Base-by-base conservation (phyloP, 129 eudicot genomes). In the Lactuca sativa region DNA sequence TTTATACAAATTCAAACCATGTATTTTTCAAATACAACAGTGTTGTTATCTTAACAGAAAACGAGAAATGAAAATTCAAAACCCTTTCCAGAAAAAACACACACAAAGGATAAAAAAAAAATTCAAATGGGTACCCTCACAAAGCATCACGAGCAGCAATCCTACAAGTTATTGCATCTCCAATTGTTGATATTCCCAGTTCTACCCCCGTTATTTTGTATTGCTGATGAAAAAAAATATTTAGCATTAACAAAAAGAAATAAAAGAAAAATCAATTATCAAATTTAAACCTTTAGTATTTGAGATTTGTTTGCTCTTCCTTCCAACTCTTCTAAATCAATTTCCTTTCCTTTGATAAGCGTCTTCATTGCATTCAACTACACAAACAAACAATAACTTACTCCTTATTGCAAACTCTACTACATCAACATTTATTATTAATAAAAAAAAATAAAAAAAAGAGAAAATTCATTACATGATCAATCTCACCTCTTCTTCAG, bases 131-230 rank as follows among this genome's bases (percentile, higher is more conserved):
- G 64, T 54, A 37, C 49, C 76, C 68, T 91, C 76, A 92, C 76
- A 88, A 72, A 21, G 96, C 87, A 74, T 89, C 98, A 21, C 98
- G 90, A 21, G 95, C 86, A 81, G 98, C 96, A 82, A 92, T 85
- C 61, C 98, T 78, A 84, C 96, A 89, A 36, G 84, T 80, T 78
- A 89, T 89, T 65, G 98, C 95, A 75, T 92, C 98, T 40, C 86
- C 85, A 48, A 86, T 76, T 5, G 98, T 84, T 38, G 96, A 90
- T 76, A 92, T 71, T 21, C 74, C 85, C 69, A 85, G 68, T 81
- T 89, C 98, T 44, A 58, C 73, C 21, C 75, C 77, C 3, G 98
- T 49, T 62, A 89, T 83, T 82, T 89, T 92, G 83, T 89, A 92
- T 70, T 86, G 96, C 98, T 92, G 85, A 17, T 17, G 21, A 14